Evolutionary conservation across 108 stramenopile genomes (phyloP).

Genomic region (Bacterosira constricta): DNA sequence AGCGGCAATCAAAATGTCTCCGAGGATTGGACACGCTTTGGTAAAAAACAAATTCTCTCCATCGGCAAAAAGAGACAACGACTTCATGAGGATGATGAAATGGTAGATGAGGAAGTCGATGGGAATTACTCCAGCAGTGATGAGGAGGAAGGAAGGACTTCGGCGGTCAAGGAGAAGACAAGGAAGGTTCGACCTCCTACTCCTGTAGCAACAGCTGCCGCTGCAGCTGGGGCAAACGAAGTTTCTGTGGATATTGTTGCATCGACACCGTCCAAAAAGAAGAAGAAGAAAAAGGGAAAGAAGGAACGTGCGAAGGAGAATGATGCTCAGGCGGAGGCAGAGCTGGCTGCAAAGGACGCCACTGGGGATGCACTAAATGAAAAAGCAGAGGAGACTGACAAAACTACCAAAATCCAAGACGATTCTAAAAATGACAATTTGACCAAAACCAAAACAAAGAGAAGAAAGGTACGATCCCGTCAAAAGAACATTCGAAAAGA

Average conservation of each 20-base stretch:
- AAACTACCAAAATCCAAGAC: conserved; percentile 14
- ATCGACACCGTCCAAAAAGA: conserved; percentile 15
- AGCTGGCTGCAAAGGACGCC: not conserved
- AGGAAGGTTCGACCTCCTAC: not conserved
- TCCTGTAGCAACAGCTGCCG: not conserved
- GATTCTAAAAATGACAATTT: conserved; percentile 1
- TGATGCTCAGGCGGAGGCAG: not conserved
- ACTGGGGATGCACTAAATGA: not conserved
- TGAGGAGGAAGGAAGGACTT: conserved; percentile 71
- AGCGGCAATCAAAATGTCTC: not conserved
- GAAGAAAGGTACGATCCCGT: conserved; percentile 64
- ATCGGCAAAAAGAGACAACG: conserved; percentile 57
- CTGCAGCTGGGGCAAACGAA: conserved; percentile 1
- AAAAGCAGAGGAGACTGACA: conserved; percentile 11
- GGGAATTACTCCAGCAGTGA: conserved; percentile 44
- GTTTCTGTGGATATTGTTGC: not conserved
- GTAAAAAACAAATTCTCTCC: conserved; percentile 48
- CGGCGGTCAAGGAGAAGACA: conserved; percentile 41
- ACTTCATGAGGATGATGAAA: conserved; percentile 39
- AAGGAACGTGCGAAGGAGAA: conserved; percentile 56
- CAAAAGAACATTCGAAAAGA: conserved; percentile 90
- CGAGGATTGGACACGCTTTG: conserved; percentile 30
- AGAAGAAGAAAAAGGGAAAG: conserved; percentile 68
- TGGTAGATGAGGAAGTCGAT: conserved; percentile 54
- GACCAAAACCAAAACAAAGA: conserved; percentile 15